phyloP scores from a whole-genome alignment of 306 rosid species.

The Vigna unguiculata region DNA sequence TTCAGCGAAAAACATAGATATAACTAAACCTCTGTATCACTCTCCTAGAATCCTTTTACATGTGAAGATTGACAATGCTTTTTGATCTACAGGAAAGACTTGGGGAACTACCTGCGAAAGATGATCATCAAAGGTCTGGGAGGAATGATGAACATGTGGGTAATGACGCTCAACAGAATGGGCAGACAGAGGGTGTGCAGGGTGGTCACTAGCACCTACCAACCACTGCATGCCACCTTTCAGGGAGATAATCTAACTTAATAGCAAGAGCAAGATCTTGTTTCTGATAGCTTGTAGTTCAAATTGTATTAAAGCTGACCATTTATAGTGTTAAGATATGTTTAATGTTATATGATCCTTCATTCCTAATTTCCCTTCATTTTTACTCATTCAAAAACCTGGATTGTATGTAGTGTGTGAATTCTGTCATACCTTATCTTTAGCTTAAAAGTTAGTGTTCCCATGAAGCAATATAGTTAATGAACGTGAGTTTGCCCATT shows the following conservation, averaged over 20 bases:
- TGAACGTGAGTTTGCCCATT: constrained; percentile 39
- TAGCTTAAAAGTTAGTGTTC: constrained; percentile 47
- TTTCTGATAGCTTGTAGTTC: constrained; percentile 68
- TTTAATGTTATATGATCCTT: constrained; percentile 52
- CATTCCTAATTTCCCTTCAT: constrained; percentile 48
- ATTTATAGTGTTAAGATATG: constrained; percentile 56
- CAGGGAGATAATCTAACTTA: constrained; percentile 76
- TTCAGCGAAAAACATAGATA: constrained; percentile 15
- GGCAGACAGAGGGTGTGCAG: constrained; percentile 57
- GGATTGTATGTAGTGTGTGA: constrained; percentile 65
- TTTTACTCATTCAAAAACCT: constrained; percentile 39
- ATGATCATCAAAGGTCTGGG: constrained; percentile 58
- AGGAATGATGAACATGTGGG: constrained; percentile 57
- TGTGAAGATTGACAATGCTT: constrained; percentile 7
- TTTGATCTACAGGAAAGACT: constrained; percentile 76
- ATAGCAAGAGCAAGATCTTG: constrained; percentile 62
- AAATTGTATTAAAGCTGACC: constrained; percentile 48
- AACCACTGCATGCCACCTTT: constrained; percentile 47
- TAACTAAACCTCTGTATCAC: background rate
- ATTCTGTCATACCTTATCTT: constrained; percentile 42
- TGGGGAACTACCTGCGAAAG: constrained; percentile 71
- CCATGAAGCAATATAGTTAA: constrained; percentile 49
- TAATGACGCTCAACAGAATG: constrained; percentile 64
- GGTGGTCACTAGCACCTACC: constrained; percentile 60
- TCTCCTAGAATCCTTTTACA: background rate